A percentile compares a stretch with the other conserved stretches of the same genome.
Evolutionary conservation across 2,329 filamentous ascomycete genomes (phyloP).

Genomic region (Diaporthe vexans): DNA sequence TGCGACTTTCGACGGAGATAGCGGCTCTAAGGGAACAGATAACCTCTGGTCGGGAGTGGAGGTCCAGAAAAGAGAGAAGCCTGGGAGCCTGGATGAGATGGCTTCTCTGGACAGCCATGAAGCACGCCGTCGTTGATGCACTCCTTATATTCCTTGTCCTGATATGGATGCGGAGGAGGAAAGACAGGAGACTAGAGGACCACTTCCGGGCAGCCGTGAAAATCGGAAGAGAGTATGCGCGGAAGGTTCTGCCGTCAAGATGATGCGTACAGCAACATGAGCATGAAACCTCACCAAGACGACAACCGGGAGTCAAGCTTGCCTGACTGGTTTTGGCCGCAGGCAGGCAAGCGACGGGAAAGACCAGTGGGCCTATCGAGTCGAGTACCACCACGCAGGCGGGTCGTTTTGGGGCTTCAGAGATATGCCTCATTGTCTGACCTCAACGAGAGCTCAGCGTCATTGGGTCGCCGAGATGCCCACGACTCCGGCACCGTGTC

Average conservation of each 20-base stretch:
- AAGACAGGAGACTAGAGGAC: slow-evolving; percentile 80
- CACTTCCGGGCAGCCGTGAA: slow-evolving; percentile 76
- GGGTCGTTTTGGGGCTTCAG: background rate
- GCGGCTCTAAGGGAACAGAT: slow-evolving; percentile 94
- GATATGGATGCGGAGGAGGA: slow-evolving; percentile 79
- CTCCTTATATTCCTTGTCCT: slow-evolving; percentile 75
- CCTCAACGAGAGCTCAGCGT: background rate
- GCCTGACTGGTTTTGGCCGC: background rate
- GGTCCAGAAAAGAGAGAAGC: slow-evolving; percentile 73
- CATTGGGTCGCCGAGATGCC: background rate
- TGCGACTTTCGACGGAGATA: slow-evolving; percentile 92
- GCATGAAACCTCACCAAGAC: background rate
- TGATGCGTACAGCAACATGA: slow-evolving; percentile 51
- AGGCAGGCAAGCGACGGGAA: background rate
- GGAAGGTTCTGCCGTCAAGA: slow-evolving; percentile 70
- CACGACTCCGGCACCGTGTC: background rate
- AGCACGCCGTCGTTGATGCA: slow-evolving; percentile 82
- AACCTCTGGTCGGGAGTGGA: slow-evolving; percentile 80
- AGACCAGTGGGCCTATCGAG: background rate
- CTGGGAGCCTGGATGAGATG: slow-evolving; percentile 79
- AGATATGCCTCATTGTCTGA: background rate
- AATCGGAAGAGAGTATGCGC: slow-evolving; percentile 70
- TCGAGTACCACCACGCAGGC: background rate
- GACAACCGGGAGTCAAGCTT: background rate
- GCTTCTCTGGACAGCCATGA: slow-evolving; percentile 76